Percentiles rank a stretch among this genome's conserved stretches.
Evolutionary conservation across 192 early-diverging fungal genomes (phyloP).

Genomic region (Coemansia sp.): DNA sequence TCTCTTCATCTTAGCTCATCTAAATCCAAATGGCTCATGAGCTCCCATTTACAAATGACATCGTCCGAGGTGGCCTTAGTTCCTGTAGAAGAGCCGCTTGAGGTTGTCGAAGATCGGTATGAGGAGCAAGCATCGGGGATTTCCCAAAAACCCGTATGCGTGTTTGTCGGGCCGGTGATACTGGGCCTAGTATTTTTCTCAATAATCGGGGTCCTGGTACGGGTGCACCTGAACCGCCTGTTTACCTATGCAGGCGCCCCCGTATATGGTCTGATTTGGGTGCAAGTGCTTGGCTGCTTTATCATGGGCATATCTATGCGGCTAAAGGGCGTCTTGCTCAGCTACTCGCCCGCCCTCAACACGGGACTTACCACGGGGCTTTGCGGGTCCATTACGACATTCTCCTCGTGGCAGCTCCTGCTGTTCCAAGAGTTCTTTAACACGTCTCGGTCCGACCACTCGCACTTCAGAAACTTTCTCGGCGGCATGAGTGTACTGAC

Average conservation of each 20-base stretch:
- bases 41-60: not conserved
- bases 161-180: slow-evolving; percentile 19
- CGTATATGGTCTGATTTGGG: slow-evolving; percentile 61
- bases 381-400: slow-evolving; percentile 81
- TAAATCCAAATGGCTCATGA: not conserved
- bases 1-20: not conserved
- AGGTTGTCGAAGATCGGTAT: slow-evolving; percentile 17
- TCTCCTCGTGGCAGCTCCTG: slow-evolving; percentile 73
- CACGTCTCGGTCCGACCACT: slow-evolving; percentile 8
- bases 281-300: slow-evolving; percentile 70
- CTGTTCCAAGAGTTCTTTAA: slow-evolving; percentile 56
- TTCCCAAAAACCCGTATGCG: slow-evolving; percentile 3
- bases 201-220: slow-evolving; percentile 63
- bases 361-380: slow-evolving; percentile 65
- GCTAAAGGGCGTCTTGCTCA: slow-evolving; percentile 32
- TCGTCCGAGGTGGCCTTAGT: slow-evolving; percentile 4
- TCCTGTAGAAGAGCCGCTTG: slow-evolving; percentile 20
- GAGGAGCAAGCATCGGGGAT: not conserved
- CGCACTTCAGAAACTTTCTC: slow-evolving; percentile 42
- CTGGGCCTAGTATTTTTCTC: slow-evolving; percentile 52
- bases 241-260: slow-evolving; percentile 60
- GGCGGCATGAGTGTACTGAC: slow-evolving; percentile 40
- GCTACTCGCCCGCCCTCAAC: slow-evolving; percentile 53
- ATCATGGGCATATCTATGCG: slow-evolving; percentile 27
- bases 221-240: slow-evolving; percentile 57